phyloP scores from a whole-genome alignment of 306 rosid species.

The Urtica urens region DNA sequence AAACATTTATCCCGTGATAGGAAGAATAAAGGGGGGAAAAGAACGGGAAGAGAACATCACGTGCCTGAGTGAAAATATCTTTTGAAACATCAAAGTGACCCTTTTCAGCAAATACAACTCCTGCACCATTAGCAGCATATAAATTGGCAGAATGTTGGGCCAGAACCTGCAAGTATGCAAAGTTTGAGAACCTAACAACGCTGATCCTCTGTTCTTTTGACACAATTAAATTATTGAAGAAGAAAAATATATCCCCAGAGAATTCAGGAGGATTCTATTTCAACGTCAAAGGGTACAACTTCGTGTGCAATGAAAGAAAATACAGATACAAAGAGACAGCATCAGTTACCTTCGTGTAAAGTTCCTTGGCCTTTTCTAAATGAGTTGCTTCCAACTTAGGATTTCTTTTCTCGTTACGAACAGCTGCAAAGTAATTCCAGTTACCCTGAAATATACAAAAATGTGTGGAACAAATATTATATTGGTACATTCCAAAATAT shows the following conservation, averaged over 20 bases:
- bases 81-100: constrained; percentile 98
- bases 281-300: constrained; percentile 4
- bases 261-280: neutral
- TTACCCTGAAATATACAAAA: constrained; percentile 60
- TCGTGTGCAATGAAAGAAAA: neutral
- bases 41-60: neutral
- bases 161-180: constrained; percentile 50
- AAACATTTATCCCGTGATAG: constrained; percentile 8
- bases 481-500: constrained; percentile 2
- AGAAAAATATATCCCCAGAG: no score
- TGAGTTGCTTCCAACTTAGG: constrained; percentile 99
- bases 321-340: constrained; percentile 3
- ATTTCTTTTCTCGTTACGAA: constrained; percentile 94
- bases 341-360: constrained; percentile 55
- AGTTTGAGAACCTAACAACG: neutral
- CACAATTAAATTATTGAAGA: neutral
- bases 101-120: constrained; percentile 89
- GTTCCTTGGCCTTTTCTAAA: constrained; percentile 95
- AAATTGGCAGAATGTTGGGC: constrained; percentile 85
- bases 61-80: constrained; percentile 75
- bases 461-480: constrained; percentile 17
- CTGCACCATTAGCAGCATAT: constrained; percentile 99
- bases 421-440: constrained; percentile 98
- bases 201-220: neutral
- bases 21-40: neutral